A percentile compares a stretch with the other conserved stretches of the same genome.
Conservation (phyloP, 2,329 filamentous ascomycete genomes). For the Botryotinia convoluta region DNA sequence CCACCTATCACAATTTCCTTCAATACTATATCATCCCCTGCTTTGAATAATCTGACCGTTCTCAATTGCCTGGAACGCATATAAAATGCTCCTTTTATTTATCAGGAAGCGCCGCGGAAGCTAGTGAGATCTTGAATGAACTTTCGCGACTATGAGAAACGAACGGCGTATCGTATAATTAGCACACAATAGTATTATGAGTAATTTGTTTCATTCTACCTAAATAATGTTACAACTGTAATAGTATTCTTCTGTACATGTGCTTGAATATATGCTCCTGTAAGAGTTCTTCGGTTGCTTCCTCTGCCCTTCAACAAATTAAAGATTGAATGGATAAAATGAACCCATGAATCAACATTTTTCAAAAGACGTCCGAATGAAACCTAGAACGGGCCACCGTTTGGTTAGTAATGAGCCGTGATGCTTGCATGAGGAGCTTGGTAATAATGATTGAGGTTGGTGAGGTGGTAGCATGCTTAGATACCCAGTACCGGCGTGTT, state of each 20-base stretch:
- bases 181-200: background rate
- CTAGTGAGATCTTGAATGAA: background rate
- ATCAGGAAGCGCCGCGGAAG: background rate
- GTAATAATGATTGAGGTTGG: background rate
- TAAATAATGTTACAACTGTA: background rate
- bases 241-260: background rate
- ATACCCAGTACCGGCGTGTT: background rate
- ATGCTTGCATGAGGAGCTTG: background rate
- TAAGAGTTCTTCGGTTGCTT: background rate
- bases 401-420: background rate
- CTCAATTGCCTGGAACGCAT: background rate
- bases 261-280: background rate
- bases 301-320: background rate
- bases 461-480: background rate
- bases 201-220: background rate
- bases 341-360: no score
- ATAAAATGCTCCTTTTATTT: background rate
- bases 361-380: background rate
- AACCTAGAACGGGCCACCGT: background rate
- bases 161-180: background rate
- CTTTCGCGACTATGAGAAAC: background rate
- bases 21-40: background rate
- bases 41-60: background rate
- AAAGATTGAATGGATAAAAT: background rate
- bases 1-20: background rate